Base-by-base conservation (phyloP, 352 stramenopile genomes). In the Bremia lactucae region DNA sequence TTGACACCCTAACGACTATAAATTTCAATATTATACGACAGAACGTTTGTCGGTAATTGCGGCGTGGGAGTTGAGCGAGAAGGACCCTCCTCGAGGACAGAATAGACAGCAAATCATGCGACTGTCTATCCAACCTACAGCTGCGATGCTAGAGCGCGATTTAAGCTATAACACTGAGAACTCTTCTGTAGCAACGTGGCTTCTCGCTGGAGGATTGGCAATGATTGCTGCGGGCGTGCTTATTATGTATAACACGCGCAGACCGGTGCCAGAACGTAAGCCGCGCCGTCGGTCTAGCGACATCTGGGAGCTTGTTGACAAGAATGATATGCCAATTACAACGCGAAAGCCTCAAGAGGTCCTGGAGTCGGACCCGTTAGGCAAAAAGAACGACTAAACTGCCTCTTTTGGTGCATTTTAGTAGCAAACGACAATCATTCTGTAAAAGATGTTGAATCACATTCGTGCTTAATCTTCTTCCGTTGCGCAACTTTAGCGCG, bases 41-140 rank as follows among this genome's bases (percentile, higher is more conserved):
- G 70, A 73, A 6, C 55, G 65, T 3, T 64, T 79, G 11, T 79
- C 59, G 24, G 49, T 86, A 21, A 46, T 86, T 34, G 59, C 60
- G n/a, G 71, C 71, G 5, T 86, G 73, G 73, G 61, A 81, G 29
- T 43, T 86, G 35, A 62, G 54, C 7, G 42, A 48, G 2, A 49
- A 62, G 36, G 59, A 59, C 31, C 57, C 52, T 13, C 31, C 21
- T 10, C 26, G 39, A 45, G 53, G 48, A 36, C 52, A 59, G 38
- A 47, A 28, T 41, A 42, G 41, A 18, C 23, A 46, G 26, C 66
- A 64, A 13, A 43, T 49, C 43, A 59, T 61, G 47, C 55, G 47
- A 29, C 55, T 83, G 35, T 59, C 56, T n/a, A 79, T 84, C 45
- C 51, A 70, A 39, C 62, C 66, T 24, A 61, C 58, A 11, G 52